A percentile compares a stretch with the other conserved stretches of the same genome.
Conservation (phyloP, 345 rosid genomes). For the Camelina laxa region DNA sequence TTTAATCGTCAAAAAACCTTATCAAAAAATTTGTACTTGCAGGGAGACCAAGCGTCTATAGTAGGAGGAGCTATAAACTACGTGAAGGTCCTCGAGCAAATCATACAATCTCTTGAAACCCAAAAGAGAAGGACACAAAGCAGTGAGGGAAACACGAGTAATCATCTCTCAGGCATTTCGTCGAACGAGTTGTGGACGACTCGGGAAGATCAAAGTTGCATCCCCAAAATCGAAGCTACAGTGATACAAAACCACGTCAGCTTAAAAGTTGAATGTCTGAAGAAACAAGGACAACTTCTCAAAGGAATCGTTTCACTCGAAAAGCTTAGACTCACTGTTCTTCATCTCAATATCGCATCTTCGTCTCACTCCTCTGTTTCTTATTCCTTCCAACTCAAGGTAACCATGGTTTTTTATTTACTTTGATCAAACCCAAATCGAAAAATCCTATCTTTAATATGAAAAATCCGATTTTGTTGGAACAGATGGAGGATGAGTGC, state of each 20-base stretch:
- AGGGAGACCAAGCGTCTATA: conserved; percentile 89
- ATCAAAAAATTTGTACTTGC: not conserved
- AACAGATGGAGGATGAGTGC: conserved; percentile 72
- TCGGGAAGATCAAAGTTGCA: conserved; percentile 37
- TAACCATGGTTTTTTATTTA: conserved; percentile 31
- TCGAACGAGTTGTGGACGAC: conserved; percentile 24
- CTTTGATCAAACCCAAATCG: conserved; percentile 16
- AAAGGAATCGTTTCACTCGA: conserved; percentile 71
- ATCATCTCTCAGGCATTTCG: conserved; percentile 40
- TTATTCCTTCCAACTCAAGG: conserved; percentile 84
- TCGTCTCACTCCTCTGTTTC: conserved; percentile 47
- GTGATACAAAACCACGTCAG: conserved; percentile 60
- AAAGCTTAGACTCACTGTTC: conserved; percentile 62
- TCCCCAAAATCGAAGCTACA: conserved; percentile 56
- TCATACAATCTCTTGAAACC: conserved; percentile 64
- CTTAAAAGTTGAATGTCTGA: conserved; percentile 62
- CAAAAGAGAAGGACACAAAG: conserved; percentile 48
- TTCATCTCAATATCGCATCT: conserved; percentile 68
- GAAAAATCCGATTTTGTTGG: not conserved
- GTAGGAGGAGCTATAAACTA: conserved; percentile 88
- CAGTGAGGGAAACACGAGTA: conserved; percentile 21
- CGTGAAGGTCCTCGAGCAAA: conserved; percentile 76
- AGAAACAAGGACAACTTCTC: conserved; percentile 61
- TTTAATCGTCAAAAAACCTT: conserved; percentile 2
- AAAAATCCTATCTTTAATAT: conserved; percentile 13